A percentile compares a stretch with the other conserved stretches of the same genome.
These are phyloP conservation scores for Gypsophila paniculata DNA, from an alignment of 179 eudicot species.

Conservation along the genomic window DNA sequence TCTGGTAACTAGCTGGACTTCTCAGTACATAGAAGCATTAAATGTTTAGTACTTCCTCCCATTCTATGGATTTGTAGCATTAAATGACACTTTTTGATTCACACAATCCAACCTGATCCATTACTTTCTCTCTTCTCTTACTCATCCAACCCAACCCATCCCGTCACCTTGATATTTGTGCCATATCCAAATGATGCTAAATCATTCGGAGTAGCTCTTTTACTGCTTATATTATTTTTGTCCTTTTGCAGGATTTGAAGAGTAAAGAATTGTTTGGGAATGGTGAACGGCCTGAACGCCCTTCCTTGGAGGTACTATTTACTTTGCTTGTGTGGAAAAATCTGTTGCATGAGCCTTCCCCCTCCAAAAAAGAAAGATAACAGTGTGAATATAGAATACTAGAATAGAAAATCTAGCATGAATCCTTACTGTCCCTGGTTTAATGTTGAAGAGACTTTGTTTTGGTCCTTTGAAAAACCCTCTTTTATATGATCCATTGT, in stretches of 20 bases:
- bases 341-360: background rate
- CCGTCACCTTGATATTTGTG: too few species aligned
- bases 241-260: slow-evolving; percentile 53
- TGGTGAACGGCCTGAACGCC: slow-evolving; percentile 37
- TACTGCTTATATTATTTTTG: background rate
- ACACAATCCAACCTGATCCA: too few species aligned
- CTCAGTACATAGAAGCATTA: background rate
- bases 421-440: background rate
- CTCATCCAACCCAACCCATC: too few species aligned
- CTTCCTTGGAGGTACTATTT: slow-evolving; percentile 51
- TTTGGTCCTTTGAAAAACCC: background rate
- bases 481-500: background rate
- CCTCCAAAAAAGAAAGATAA: background rate
- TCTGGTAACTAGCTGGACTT: background rate
- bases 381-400: background rate
- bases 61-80: too few species aligned
- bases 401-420: slow-evolving; percentile 1
- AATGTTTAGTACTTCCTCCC: background rate
- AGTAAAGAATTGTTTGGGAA: slow-evolving; percentile 47
- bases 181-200: too few species aligned
- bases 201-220: background rate
- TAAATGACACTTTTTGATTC: too few species aligned
- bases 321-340: slow-evolving; percentile 1
- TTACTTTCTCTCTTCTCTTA: too few species aligned
- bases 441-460: background rate